Evolutionary conservation across 2,329 filamentous ascomycete genomes (phyloP).

Genomic region (Colletotrichum gigasporum): DNA sequence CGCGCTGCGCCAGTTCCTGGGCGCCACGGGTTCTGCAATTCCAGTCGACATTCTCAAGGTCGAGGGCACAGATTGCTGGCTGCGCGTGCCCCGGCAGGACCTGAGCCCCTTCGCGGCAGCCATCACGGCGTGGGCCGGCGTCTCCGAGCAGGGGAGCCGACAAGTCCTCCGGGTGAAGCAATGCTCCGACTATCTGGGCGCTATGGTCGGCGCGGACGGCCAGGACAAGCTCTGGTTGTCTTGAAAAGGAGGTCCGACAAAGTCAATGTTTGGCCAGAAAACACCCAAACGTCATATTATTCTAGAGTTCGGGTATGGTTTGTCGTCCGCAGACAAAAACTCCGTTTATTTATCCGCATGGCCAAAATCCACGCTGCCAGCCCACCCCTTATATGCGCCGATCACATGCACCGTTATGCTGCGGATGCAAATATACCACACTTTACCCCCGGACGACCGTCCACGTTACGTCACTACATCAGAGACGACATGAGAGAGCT

Average conservation of each 20-base stretch:
- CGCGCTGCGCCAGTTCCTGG: slow-evolving; percentile 75
- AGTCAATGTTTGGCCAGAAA: neutral
- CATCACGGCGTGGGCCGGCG: slow-evolving; percentile 71
- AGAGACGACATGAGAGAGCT: slow-evolving; percentile 82
- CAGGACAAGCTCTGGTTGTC: slow-evolving; percentile 59
- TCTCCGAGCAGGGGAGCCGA: slow-evolving; percentile 49
- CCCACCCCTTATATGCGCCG: slow-evolving; percentile 26
- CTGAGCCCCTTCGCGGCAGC: slow-evolving; percentile 69
- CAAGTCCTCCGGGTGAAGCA: slow-evolving; percentile 64
- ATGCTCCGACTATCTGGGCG: slow-evolving; percentile 72
- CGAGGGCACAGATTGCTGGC: slow-evolving; percentile 65
- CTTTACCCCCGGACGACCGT: slow-evolving; percentile 5
- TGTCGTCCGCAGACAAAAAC: slow-evolving; percentile 25
- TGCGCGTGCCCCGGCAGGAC: slow-evolving; percentile 71
- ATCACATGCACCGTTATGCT: slow-evolving; percentile 31
- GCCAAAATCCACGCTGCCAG: slow-evolving; percentile 28
- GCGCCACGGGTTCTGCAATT: slow-evolving; percentile 72
- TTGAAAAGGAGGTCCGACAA: slow-evolving; percentile 38
- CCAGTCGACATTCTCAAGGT: slow-evolving; percentile 76
- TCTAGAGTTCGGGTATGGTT: slow-evolving; percentile 28
- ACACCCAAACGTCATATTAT: slow-evolving; percentile 27
- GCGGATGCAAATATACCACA: slow-evolving; percentile 27
- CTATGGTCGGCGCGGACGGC: slow-evolving; percentile 61
- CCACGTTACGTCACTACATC: slow-evolving; percentile 59
- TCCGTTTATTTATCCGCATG: slow-evolving; percentile 33